These are phyloP conservation scores for Elongisporangium prolatum DNA, from an alignment of 352 stramenopile genomes.

Conservation along the genomic window DNA sequence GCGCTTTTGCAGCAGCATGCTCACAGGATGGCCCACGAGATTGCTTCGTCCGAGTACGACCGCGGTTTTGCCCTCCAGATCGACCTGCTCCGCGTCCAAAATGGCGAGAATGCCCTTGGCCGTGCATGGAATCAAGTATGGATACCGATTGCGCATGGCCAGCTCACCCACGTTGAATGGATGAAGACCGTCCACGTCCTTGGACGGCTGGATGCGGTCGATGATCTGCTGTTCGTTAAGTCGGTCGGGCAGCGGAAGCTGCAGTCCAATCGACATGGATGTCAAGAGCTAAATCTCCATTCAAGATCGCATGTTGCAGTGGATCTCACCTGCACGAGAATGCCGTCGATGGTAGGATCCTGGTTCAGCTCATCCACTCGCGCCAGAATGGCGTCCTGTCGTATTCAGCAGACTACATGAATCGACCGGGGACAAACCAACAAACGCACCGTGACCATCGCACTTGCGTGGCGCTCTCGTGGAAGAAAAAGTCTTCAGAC, in stretches of 20 bases:
- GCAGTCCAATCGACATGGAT: not conserved
- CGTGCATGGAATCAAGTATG: slow-evolving; percentile 94
- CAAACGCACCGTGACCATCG: not conserved
- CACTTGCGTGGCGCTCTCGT: slow-evolving; percentile 61
- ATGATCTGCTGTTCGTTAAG: slow-evolving; percentile 94
- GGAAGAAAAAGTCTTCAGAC: slow-evolving; percentile 86
- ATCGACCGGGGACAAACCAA: not conserved
- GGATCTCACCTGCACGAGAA: slow-evolving; percentile 72
- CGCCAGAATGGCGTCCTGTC: slow-evolving; percentile 45
- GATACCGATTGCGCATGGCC: slow-evolving; percentile 78
- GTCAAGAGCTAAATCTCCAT: not conserved
- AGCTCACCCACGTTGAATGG: slow-evolving; percentile 96
- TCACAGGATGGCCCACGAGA: slow-evolving; percentile 97
- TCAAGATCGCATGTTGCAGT: not conserved
- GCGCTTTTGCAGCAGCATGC: slow-evolving; percentile 92
- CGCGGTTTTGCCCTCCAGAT: slow-evolving; percentile 91
- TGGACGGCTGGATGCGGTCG: slow-evolving; percentile 88
- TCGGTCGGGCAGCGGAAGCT: slow-evolving; percentile 92
- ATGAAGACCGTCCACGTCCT: slow-evolving; percentile 99
- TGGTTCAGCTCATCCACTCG: slow-evolving; percentile 75
- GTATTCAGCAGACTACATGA: not conserved
- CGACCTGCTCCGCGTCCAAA: slow-evolving; percentile 85
- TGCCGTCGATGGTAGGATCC: slow-evolving; percentile 77
- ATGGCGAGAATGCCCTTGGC: slow-evolving; percentile 97
- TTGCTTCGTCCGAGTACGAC: slow-evolving; percentile 97